These are phyloP conservation scores for Leccinum truebloodii DNA, from an alignment of 768 basidiomycete species.

Conservation along the genomic window DNA sequence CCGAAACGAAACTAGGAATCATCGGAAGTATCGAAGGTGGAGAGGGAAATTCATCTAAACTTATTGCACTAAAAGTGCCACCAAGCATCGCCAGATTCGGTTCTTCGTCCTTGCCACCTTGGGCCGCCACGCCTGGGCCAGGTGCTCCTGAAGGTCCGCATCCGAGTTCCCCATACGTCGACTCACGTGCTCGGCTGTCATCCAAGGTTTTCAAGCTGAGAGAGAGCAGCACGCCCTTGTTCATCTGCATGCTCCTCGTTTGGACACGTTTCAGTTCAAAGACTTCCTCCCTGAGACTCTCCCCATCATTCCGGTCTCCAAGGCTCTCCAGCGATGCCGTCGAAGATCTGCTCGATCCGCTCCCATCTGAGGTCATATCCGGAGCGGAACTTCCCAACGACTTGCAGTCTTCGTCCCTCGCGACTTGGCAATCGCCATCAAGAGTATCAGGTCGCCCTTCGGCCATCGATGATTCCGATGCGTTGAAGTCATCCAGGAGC, in stretches of 20 bases:
- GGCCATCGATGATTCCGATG: background rate
- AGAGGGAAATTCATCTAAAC: constrained; percentile 48
- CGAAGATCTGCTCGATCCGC: constrained; percentile 26
- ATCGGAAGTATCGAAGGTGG: constrained; percentile 39
- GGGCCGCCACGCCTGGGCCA: background rate
- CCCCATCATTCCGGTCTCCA: constrained; percentile 13
- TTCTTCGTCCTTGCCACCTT: constrained; percentile 15
- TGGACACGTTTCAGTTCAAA: constrained; percentile 50
- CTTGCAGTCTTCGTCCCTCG: constrained; percentile 18
- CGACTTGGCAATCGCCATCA: constrained; percentile 2
- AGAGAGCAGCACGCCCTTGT: constrained; percentile 46
- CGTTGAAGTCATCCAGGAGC: background rate
- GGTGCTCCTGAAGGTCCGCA: constrained; percentile 6
- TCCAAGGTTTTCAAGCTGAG: constrained; percentile 22
- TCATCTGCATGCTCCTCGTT: constrained; percentile 51
- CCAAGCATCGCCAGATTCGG: constrained; percentile 30
- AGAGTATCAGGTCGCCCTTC: background rate
- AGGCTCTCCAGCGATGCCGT: constrained; percentile 26
- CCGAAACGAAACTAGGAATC: constrained; percentile 33
- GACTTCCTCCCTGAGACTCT: constrained; percentile 30
- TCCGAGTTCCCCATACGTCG: background rate
- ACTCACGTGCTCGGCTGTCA: constrained; percentile 4
- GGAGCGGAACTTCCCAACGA: constrained; percentile 24
- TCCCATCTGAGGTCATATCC: constrained; percentile 28
- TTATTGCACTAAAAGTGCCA: constrained; percentile 42